Conservation (phyloP, 805 yeast species). For the Lipomyces sp. region DNA sequence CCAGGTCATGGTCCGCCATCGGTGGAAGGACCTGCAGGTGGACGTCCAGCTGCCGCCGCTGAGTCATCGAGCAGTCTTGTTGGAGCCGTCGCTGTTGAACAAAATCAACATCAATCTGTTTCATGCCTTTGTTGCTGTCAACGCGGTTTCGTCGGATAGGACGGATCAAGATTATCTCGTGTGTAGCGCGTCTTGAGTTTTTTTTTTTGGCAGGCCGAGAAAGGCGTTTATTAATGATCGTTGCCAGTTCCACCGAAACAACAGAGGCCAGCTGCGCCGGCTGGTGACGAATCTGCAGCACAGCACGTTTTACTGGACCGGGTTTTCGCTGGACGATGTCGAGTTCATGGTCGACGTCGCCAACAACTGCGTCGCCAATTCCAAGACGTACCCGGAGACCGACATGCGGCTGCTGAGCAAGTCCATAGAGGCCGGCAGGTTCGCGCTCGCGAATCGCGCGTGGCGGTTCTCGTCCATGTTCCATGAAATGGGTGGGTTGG, state of each 20-base stretch:
- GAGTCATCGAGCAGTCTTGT: constrained; percentile 54
- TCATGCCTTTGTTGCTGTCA: constrained; percentile 63
- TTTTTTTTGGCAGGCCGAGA: too few species aligned
- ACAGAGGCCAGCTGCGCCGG: constrained; percentile 52
- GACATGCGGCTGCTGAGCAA: constrained; percentile 47
- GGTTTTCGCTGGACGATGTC: constrained; percentile 59
- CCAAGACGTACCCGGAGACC: constrained; percentile 24
- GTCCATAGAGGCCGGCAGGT: constrained; percentile 47
- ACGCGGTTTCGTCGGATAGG: constrained; percentile 71
- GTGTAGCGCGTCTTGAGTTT: background rate
- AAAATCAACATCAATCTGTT: constrained; percentile 60
- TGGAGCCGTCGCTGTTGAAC: constrained; percentile 63
- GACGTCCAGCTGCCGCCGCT: constrained; percentile 59
- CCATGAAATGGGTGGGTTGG: constrained; percentile 56
- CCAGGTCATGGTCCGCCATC: constrained; percentile 56
- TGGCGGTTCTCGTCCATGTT: constrained; percentile 58
- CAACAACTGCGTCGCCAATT: constrained; percentile 42
- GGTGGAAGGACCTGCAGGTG: constrained; percentile 49
- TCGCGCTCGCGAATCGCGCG: constrained; percentile 50
- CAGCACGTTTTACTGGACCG: constrained; percentile 74
- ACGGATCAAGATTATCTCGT: constrained; percentile 59
- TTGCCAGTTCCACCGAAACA: constrained; percentile 54
- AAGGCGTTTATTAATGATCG: background rate
- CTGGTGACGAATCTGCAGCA: constrained; percentile 60
- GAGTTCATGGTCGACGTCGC: constrained; percentile 52